Evolutionary conservation across 2,329 filamentous ascomycete genomes (phyloP).

Genomic region (Monosporascus sp.): DNA sequence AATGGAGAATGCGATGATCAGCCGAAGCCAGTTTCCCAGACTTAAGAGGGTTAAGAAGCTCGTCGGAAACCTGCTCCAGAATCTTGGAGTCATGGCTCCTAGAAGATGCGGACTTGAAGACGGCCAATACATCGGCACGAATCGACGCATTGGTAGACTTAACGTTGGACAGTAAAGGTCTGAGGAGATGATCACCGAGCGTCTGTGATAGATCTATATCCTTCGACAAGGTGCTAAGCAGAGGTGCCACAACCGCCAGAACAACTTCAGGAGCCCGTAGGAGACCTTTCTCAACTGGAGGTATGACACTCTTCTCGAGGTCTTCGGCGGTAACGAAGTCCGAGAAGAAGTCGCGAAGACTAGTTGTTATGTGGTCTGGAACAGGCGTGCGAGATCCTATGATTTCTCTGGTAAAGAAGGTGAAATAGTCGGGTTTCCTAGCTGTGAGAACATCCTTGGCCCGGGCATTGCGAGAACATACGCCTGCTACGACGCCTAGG

Average conservation of each 20-base stretch:
- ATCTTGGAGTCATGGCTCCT: slow-evolving; percentile 43
- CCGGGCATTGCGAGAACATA: slow-evolving; percentile 66
- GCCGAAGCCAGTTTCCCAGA: slow-evolving; percentile 75
- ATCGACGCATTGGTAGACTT: slow-evolving; percentile 83
- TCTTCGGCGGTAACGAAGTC: slow-evolving; percentile 71
- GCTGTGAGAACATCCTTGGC: slow-evolving; percentile 58
- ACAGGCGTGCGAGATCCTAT: slow-evolving; percentile 71
- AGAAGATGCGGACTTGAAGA: slow-evolving; percentile 63
- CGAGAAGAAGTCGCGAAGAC: slow-evolving; percentile 76
- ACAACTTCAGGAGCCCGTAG: slow-evolving; percentile 87
- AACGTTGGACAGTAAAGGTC: slow-evolving; percentile 81
- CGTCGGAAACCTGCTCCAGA: slow-evolving; percentile 66
- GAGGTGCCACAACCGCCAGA: slow-evolving; percentile 68
- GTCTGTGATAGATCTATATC: slow-evolving; percentile 72
- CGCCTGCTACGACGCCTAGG: slow-evolving; percentile 81
- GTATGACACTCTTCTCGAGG: slow-evolving; percentile 68
- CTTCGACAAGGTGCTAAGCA: slow-evolving; percentile 64
- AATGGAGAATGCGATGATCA: slow-evolving; percentile 79
- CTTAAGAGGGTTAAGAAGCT: slow-evolving; percentile 75
- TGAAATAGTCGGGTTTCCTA: slow-evolving; percentile 67
- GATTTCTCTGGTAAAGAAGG: slow-evolving; percentile 82
- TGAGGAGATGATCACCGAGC: slow-evolving; percentile 68
- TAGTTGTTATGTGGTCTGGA: slow-evolving; percentile 65
- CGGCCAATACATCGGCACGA: slow-evolving; percentile 67
- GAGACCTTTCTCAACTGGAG: slow-evolving; percentile 81